These are phyloP conservation scores for Mycena belliarum DNA, from an alignment of 768 basidiomycete genomes.

Conservation along the genomic window DNA sequence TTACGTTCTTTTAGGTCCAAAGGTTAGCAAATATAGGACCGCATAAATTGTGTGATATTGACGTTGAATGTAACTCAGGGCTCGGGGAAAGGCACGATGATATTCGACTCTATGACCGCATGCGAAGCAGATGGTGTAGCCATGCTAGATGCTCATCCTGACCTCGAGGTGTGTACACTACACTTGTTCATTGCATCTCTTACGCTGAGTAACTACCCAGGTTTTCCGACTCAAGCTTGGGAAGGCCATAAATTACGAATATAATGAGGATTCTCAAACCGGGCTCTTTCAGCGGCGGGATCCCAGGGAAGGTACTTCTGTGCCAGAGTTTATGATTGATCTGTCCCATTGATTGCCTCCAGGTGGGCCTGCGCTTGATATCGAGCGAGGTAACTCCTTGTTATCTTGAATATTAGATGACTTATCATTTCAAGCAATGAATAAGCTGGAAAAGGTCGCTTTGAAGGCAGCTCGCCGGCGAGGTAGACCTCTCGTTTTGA, in stretches of 20 bases:
- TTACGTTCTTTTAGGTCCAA: constrained; percentile 75
- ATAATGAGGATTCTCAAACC: constrained; percentile 78
- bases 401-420: background rate
- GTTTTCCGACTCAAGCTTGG: constrained; percentile 78
- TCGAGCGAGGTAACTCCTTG: constrained; percentile 63
- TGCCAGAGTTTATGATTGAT: background rate
- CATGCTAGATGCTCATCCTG: constrained; percentile 82
- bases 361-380: constrained; percentile 78
- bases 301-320: constrained; percentile 66
- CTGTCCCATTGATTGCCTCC: background rate
- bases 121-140: constrained; percentile 71
- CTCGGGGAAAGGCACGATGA: constrained; percentile 76
- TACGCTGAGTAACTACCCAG: background rate
- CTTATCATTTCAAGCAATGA: constrained; percentile 51
- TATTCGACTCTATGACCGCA: constrained; percentile 77
- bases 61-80: constrained; percentile 43
- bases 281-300: constrained; percentile 82
- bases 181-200: background rate
- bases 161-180: constrained; percentile 62
- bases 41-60: background rate
- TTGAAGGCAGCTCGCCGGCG: constrained; percentile 56
- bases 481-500: constrained; percentile 72
- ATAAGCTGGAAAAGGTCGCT: constrained; percentile 86
- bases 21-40: constrained; percentile 44
- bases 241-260: constrained; percentile 85